phyloP scores from a whole-genome alignment of 1,284 basidiomycete genomes.

The Cystobasidium sp. region DNA sequence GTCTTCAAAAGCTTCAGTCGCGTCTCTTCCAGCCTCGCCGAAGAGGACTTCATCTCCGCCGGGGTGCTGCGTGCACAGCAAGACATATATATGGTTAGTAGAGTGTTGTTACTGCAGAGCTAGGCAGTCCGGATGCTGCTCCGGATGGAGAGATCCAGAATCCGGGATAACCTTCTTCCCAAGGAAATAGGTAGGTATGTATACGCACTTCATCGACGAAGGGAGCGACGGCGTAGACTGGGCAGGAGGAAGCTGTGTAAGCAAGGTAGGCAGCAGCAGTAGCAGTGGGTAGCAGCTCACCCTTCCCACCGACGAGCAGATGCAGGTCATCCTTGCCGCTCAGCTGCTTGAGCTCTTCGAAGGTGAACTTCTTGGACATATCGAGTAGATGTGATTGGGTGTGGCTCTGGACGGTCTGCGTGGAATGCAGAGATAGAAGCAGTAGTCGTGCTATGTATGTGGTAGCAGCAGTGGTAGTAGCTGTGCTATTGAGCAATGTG shows the following conservation, averaged over 20 bases:
- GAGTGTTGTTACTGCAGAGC: neutral
- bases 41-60: conserved; percentile 97
- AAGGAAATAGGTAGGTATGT: neutral
- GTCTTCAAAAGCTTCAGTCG: conserved; percentile 98
- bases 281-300: conserved; percentile 17
- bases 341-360: conserved; percentile 44
- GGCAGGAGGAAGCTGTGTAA: no score
- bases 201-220: conserved; percentile 90
- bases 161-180: neutral
- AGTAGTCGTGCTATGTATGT: neutral
- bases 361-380: conserved; percentile 35
- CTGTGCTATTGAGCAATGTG: neutral
- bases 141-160: neutral
- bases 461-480: neutral
- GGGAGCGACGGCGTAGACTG: conserved; percentile 93
- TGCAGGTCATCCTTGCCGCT: conserved; percentile 71
- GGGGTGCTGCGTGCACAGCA: conserved; percentile 69
- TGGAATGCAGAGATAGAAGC: neutral
- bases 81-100: neutral
- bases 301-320: conserved; percentile 80
- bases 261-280: no score
- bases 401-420: neutral
- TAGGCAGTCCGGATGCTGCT: neutral
- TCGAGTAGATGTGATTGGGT: conserved; percentile 9
- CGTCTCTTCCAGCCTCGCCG: conserved; percentile 91